Base-by-base conservation (phyloP, 2,329 filamentous ascomycete genomes). In the Paraconiothyrium brasiliense region DNA sequence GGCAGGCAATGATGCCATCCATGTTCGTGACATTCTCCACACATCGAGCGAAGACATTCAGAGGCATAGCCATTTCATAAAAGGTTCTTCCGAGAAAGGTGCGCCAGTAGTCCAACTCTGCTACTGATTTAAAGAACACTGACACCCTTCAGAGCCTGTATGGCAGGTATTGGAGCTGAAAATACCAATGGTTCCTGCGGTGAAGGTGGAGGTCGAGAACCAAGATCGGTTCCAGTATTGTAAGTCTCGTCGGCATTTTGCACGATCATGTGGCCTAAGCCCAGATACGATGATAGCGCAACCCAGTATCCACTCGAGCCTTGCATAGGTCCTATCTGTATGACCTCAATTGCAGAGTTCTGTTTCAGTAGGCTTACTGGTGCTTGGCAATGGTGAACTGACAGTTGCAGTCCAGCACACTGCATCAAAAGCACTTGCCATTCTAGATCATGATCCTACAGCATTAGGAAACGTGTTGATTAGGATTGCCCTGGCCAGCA, bases 401-500 rank as follows among this genome's bases (percentile, higher is more conserved):
- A 52, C 22, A 4, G 14, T 4, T 39, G n/a, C 10, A 62, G 60
- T 62, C 48, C 50, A 58, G 11, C 44, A 41, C 14, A 34, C 35
- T 34, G 60, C 57, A 20, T 56, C 57, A 14, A 44, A 47, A 39
- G 49, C 60, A 22, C 52, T 62, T 54, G 41, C 51, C 30, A 56
- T 54, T 32, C 35, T 62, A 24, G 60, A 57, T 4, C 58, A 63
- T 30, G 48, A 57, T 30, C 56, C 60, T 22, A 37, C 10, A 11
- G 39, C 22, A 39, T 20, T 60, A 24, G 54, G 55, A n/a, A 37
- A 52, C 11, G 32, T 50, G 14, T 57, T 65, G 24, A 54, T 65
- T 8, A 43, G 52, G 43, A 61, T 63, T 32, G 60, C 62, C n/a
- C 35, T 58, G 16, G 47, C 51, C 55, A 54, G 48, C 16, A 54